Evolutionary conservation across 441 rosid genomes (phyloP).

Genomic region (Arabidopsis lyrata): DNA sequence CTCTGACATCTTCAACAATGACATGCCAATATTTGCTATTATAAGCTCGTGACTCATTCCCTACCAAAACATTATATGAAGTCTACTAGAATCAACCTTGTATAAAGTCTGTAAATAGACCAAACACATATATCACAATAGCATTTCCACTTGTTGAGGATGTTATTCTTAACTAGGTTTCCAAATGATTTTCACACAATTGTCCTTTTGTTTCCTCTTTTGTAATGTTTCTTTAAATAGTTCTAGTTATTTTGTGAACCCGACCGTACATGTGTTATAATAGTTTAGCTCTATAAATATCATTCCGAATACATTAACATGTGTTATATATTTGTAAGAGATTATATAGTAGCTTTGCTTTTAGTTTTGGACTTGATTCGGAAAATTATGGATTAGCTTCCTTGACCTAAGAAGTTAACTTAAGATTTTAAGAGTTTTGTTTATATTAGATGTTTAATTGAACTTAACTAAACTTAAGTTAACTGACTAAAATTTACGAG

Average conservation of each 20-base stretch:
- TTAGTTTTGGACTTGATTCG: neutral
- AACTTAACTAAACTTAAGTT: neutral
- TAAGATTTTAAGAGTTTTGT: neutral
- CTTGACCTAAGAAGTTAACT: neutral
- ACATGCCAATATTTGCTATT: slow-evolving; percentile 40
- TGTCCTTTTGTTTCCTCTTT: slow-evolving; percentile 39
- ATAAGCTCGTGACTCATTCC: slow-evolving; percentile 42
- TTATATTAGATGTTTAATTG: neutral
- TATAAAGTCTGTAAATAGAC: slow-evolving; percentile 35
- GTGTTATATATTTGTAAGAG: neutral
- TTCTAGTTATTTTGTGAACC: neutral
- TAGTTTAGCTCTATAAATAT: neutral
- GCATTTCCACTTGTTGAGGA: slow-evolving; percentile 31
- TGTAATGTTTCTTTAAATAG: slow-evolving; percentile 16
- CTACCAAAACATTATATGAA: slow-evolving; percentile 4
- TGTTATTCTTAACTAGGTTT: slow-evolving; percentile 39
- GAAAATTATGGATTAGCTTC: neutral
- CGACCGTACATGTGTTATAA: slow-evolving; percentile 2
- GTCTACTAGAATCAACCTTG: slow-evolving; percentile 29
- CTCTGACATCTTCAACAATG: slow-evolving; percentile 37
- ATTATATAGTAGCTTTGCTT: neutral
- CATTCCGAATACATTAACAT: too few species aligned
- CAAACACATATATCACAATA: slow-evolving; percentile 26
- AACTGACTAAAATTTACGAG: neutral
- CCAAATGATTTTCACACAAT: slow-evolving; percentile 9